Base-by-base conservation (phyloP, 2,329 filamentous ascomycete species). In the Aspergillus carbonarius region DNA sequence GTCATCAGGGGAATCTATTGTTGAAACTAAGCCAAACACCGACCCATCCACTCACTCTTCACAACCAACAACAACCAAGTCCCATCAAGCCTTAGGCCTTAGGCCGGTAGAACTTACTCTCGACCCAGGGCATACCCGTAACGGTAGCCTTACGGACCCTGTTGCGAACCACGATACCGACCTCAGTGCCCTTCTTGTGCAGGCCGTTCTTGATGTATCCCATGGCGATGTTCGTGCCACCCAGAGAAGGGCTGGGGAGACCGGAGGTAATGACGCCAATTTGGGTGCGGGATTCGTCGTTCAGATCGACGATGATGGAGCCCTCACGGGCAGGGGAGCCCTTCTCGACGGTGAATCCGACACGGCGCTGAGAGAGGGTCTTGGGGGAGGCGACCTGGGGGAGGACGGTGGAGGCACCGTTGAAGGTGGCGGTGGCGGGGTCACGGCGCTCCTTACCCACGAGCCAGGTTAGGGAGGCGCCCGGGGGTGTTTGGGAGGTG, bases 281-380 rank as follows among this genome's bases (percentile, higher is more conserved):
- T 66, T 85, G 84, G 66, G 88, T 73, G 40, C 72, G 78, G 32
- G 85, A 86, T 5, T 85, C 82, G 60, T 83, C 79, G 44, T 77
- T 73, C 20, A 75, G 55, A 66, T 83, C 81, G 32, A 93, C 81
- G 61, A 99, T 89, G 68, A 91, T 83, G 9, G 89, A 92, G 25
- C 93, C 95, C 77, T 98, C 93, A 54, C 95, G 85, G 3, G 93
- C 95, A 0, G 95, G 93, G 0, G 93, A 89, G 1, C 93, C 93
- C 63, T 78, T 76, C 64, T 95, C 87, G 23, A 98, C 83, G 5
- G 91, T 79, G 40, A 99, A 81, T 0, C 95, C 95, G 2, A 97
- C 83, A 25, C 95, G 86, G 39, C 93, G 86, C 60, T 90, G 83
- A 18, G 83, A 85, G 77, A 87, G 86, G 44, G 86, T 84, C 66